These are phyloP conservation scores for Talaromyces thailandensis DNA, from an alignment of 495 filamentous ascomycete species.

Conservation along the genomic window DNA sequence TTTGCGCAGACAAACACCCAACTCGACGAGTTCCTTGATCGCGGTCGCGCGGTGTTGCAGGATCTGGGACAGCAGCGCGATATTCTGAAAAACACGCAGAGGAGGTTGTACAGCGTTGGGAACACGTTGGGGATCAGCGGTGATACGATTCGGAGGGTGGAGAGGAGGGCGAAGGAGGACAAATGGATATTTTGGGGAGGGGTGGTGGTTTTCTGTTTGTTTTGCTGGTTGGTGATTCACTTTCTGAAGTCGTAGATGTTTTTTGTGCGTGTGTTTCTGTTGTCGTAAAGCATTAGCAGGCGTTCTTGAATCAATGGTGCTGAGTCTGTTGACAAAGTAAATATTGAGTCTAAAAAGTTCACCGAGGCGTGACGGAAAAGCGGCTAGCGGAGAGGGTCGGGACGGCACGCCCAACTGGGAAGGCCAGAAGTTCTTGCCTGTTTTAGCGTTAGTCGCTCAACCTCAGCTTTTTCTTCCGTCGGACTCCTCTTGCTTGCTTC, in stretches of 20 bases:
- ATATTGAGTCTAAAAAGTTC: background rate
- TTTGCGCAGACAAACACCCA: conserved; percentile 66
- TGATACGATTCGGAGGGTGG: conserved; percentile 93
- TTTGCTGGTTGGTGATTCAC: conserved; percentile 84
- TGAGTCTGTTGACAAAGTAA: background rate
- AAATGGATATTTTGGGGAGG: conserved; percentile 97
- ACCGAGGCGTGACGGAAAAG: background rate
- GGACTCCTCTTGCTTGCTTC: conserved; percentile 6
- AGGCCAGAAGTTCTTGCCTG: background rate
- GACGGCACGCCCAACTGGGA: background rate
- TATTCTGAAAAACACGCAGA: conserved; percentile 89
- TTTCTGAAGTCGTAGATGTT: conserved; percentile 53
- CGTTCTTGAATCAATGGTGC: background rate
- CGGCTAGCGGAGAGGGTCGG: conserved; percentile 1
- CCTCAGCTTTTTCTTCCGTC: conserved; percentile 8
- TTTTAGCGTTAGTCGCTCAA: conserved; percentile 3
- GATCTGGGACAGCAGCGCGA: conserved; percentile 87
- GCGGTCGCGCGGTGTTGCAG: conserved; percentile 80
- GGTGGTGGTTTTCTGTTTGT: conserved; percentile 79
- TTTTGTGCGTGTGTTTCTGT: background rate
- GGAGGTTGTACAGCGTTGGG: conserved; percentile 79
- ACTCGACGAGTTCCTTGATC: conserved; percentile 87
- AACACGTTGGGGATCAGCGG: conserved; percentile 91
- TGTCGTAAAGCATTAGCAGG: conserved; percentile 3
- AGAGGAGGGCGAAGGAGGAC: conserved; percentile 83